Evolutionary conservation across 768 basidiomycete species (phyloP), one percentile per base, ranked within the genome.

Genomic region (Xanthoconium purpureum): DNA sequence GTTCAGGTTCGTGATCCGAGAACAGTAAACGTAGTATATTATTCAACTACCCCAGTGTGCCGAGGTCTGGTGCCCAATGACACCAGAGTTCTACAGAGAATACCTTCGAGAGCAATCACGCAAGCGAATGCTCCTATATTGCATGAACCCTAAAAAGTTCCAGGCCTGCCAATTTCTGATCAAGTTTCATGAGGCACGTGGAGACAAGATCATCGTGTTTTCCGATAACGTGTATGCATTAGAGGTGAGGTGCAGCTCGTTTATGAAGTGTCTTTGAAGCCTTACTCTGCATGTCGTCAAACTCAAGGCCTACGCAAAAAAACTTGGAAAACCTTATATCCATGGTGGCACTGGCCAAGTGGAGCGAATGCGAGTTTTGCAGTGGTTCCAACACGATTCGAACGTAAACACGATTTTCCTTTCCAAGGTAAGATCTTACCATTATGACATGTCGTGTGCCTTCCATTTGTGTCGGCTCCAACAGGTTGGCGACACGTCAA

Each of bases 11-110:
- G 80, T 69, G 30, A 37, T 45, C 55, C 37, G 50, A 36, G 29
- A 28, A 17, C 12, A 30, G 6, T 28, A 1, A 9, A 32, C 42
- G 30, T 44, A 17, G 18, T 13, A 14, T 38, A 46, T 56, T 60
- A 54, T 32, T 56, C 18, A 56, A 47, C 24, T 50, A 47, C 20
- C 56, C 20, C 64, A 98, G 92, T 99, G 97, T 69, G 97, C 97
- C 15, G 97, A 99, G 73, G 97, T 99, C 9, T 99, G 97, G 97
- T 99, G 97, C 69, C 92, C 93, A 17, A 98, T 99, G 97, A 96
- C 97, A 18, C 96, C 97, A 6, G 95, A 98, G 70, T 99, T 99
- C 71, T 99, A 98, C 72, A 86, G 92, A 61, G 95, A 99, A 74
- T 99, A 99, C 69, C 82, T 99, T 61, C 81, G 91, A 59, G 91